These are phyloP conservation scores for Tulasnella sp. DNA, from an alignment of 768 basidiomycete genomes.

Conservation along the genomic window DNA sequence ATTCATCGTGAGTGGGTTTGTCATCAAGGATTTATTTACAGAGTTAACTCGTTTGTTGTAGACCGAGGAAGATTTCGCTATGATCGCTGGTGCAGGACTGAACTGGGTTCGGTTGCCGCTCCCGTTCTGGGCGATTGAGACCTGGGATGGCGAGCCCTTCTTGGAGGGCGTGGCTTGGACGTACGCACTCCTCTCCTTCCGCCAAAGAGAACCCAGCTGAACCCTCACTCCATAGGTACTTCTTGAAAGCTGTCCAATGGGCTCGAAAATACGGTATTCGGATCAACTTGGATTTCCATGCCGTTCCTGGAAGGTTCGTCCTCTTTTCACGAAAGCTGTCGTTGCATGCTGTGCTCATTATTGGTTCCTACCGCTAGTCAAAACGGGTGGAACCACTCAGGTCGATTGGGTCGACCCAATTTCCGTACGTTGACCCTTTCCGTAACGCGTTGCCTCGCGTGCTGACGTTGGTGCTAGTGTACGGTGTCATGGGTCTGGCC, in stretches of 20 bases:
- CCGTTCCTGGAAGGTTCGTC: constrained; percentile 46
- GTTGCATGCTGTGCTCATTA: background rate
- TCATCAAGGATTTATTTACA: background rate
- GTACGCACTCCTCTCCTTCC: constrained; percentile 26
- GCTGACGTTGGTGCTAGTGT: constrained; percentile 30
- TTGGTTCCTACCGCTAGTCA: background rate
- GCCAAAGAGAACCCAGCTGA: too few relatives aligned
- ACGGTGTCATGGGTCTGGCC: constrained; percentile 71
- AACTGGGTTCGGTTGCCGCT: constrained; percentile 76
- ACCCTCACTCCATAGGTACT: constrained; percentile 47
- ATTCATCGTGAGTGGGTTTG: constrained; percentile 49
- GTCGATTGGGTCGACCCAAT: constrained; percentile 33
- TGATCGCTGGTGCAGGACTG: constrained; percentile 77
- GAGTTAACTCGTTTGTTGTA: constrained; percentile 24
- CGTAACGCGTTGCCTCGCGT: background rate
- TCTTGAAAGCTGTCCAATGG: constrained; percentile 66
- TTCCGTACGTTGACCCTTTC: constrained; percentile 3
- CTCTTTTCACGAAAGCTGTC: background rate
- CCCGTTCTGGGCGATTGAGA: constrained; percentile 78
- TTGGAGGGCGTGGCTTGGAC: constrained; percentile 63
- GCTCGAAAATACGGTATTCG: constrained; percentile 83
- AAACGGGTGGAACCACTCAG: constrained; percentile 41
- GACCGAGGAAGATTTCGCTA: constrained; percentile 83
- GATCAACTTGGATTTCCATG: constrained; percentile 67
- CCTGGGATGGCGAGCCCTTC: constrained; percentile 63